Percentiles rank a stretch among this genome's conserved stretches.
phyloP scores from a whole-genome alignment of 352 stramenopile genomes.

The Globisporangium echinulatum region DNA sequence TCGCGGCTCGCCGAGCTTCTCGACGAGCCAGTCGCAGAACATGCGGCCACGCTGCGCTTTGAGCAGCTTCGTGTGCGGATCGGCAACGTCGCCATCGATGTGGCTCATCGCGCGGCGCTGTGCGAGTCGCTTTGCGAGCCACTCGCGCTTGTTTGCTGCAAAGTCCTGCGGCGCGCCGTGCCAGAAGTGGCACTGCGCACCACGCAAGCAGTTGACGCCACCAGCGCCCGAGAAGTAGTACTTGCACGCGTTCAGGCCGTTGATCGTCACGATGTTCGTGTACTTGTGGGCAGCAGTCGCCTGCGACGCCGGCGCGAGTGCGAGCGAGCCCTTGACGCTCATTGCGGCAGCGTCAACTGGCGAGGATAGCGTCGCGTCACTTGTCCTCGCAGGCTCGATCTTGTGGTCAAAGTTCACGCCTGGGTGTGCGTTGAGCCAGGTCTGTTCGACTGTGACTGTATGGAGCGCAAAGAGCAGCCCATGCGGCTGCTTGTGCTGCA shows the following conservation, averaged over 20 bases:
- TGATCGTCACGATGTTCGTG: slow-evolving; percentile 76
- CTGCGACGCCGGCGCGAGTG: slow-evolving; percentile 46
- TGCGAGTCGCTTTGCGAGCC: slow-evolving; percentile 56
- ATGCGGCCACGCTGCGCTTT: slow-evolving; percentile 72
- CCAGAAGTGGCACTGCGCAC: slow-evolving; percentile 75
- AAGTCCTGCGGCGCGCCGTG: slow-evolving; percentile 60
- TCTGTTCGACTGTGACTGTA: slow-evolving; percentile 40
- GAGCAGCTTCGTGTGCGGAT: slow-evolving; percentile 60
- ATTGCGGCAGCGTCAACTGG: not conserved
- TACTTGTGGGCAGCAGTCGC: slow-evolving; percentile 48
- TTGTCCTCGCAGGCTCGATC: not conserved
- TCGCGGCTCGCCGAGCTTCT: slow-evolving; percentile 33
- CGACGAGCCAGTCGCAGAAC: slow-evolving; percentile 80
- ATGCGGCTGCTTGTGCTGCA: slow-evolving; percentile 39
- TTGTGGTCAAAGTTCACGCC: slow-evolving; percentile 55
- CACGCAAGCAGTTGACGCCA: slow-evolving; percentile 56
- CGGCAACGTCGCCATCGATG: slow-evolving; percentile 47
- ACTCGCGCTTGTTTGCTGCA: slow-evolving; percentile 51
- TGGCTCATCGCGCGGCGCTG: slow-evolving; percentile 50
- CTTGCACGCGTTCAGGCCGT: slow-evolving; percentile 81
- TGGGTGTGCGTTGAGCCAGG: slow-evolving; percentile 47
- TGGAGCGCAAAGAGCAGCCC: slow-evolving; percentile 51
- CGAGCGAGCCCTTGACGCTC: slow-evolving; percentile 32
- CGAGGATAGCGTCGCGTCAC: not conserved
- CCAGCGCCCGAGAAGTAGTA: slow-evolving; percentile 76